Conservation (phyloP, 2,329 filamentous ascomycete species). For the Cladosporium sp. region DNA sequence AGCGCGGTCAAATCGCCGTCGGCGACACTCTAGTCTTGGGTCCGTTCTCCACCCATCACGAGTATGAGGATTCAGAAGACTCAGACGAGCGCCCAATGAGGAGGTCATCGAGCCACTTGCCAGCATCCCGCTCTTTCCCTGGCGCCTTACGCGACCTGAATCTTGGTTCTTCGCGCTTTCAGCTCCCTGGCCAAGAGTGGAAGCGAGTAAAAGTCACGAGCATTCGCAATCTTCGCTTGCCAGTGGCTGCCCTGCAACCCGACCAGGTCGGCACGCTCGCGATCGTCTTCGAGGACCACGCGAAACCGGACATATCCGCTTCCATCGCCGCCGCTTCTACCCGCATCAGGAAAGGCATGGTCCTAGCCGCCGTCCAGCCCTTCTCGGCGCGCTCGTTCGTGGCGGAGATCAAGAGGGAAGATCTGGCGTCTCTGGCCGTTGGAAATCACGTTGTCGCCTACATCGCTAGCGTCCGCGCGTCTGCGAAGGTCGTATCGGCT, state of each 20-base stretch:
- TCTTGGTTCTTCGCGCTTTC: conserved; percentile 18
- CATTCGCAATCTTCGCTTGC: conserved; percentile 78
- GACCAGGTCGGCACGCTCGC: conserved; percentile 90
- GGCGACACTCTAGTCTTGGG: conserved; percentile 75
- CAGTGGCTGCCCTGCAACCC: conserved; percentile 66
- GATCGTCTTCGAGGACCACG: conserved; percentile 50
- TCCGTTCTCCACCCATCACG: conserved; percentile 47
- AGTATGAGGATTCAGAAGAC: conserved; percentile 31
- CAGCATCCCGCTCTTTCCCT: conserved; percentile 43
- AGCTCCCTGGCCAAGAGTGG: conserved; percentile 57
- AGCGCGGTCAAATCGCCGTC: conserved; percentile 69
- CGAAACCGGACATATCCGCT: conserved; percentile 21
- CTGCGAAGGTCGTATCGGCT: conserved; percentile 61
- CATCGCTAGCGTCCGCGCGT: conserved; percentile 76
- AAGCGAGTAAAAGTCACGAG: conserved; percentile 74
- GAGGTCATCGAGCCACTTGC: conserved; percentile 24
- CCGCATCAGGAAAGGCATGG: conserved; percentile 69
- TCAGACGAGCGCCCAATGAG: conserved; percentile 27
- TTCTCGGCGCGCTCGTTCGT: conserved; percentile 46
- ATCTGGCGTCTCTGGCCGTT: conserved; percentile 56
- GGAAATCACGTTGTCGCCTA: conserved; percentile 76
- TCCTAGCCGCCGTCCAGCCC: conserved; percentile 58
- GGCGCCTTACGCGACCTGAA: conserved; percentile 35
- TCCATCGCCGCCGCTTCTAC: conserved; percentile 23
- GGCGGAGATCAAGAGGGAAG: conserved; percentile 61